Evolutionary conservation across 768 basidiomycete species (phyloP), one percentile per base, ranked within the genome.

Genomic region (Russula emetica): DNA sequence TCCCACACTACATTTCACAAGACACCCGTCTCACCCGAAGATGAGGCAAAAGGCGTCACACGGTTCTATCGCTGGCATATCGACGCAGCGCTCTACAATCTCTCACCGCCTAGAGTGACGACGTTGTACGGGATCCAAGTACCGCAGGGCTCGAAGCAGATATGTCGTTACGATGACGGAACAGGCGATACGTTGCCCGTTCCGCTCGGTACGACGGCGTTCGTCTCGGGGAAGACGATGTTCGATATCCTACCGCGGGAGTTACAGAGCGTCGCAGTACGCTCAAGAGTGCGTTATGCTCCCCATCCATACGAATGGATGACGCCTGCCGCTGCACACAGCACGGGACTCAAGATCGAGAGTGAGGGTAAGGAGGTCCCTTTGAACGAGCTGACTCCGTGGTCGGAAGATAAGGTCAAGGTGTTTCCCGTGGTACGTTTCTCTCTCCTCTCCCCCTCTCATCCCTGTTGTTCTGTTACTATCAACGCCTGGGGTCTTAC

Each of bases 261-360:
- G 60, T 75, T 85, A 66, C 91, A 94, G 81, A 88, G 85, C 66
- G 71, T 94, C 9, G 90, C 90, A 0, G 88, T 94, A 22, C 80
- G 92, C 32, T 73, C 85, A 2, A 82, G 78, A 66, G 90, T 92
- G 57, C 82, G 78, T 69, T 94, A 92, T 71, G 84, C 88, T 9
- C 90, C 92, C 11, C 90, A 92, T 63, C 90, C 92, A 1, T 93
- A 91, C 71, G 85, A 91, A 38, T 93, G 91, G 91, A 94, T 94
- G 89, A 78, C 87, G 0, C 81, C 84, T 16, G 83, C 90, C 0
- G 81, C 78, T 53, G 85, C 90, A 1, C 71, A 84, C 69, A 78
- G 88, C 0, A 92, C 90, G 22, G 92, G 91, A 5, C 76, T 95
- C 18, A 92, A 90, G 0, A 86, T 94, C 66, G 90, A 88, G 73